phyloP scores from a whole-genome alignment of 345 rosid species.

The Balakata baccata region DNA sequence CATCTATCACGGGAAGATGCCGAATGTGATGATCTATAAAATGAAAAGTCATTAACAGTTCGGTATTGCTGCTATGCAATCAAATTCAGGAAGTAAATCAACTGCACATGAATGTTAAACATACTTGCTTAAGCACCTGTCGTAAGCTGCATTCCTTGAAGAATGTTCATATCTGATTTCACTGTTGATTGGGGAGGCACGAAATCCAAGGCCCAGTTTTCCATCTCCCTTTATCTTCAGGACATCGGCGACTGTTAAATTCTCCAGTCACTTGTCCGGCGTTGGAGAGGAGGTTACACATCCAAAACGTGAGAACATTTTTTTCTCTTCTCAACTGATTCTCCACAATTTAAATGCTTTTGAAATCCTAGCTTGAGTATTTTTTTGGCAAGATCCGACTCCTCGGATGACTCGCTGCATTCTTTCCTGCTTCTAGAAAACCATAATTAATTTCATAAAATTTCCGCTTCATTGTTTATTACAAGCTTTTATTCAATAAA shows the following conservation, averaged over 20 bases:
- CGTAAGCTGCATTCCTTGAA: slow-evolving; percentile 85
- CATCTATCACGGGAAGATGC: slow-evolving; percentile 79
- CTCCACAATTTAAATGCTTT: slow-evolving; percentile 24
- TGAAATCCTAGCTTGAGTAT: slow-evolving; percentile 32
- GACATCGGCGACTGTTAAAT: slow-evolving; percentile 72
- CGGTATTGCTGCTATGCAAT: not conserved
- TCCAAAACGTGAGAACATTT: slow-evolving; percentile 32
- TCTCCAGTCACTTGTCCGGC: slow-evolving; percentile 67
- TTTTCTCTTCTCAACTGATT: slow-evolving; percentile 12
- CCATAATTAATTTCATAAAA: not conserved
- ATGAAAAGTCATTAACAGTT: slow-evolving; percentile 2
- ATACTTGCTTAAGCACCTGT: slow-evolving; percentile 45
- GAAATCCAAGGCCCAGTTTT: slow-evolving; percentile 59
- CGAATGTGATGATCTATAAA: slow-evolving; percentile 61
- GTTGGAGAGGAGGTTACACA: slow-evolving; percentile 28
- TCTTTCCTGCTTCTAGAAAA: slow-evolving; percentile 12
- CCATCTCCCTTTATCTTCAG: slow-evolving; percentile 55
- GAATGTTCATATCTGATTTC: slow-evolving; percentile 61
- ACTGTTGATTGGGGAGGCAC: slow-evolving; percentile 61
- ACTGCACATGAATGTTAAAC: not conserved
- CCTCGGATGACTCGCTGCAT: slow-evolving; percentile 47
- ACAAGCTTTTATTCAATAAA: not conserved
- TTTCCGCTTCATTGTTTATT: not conserved
- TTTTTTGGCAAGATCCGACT: slow-evolving; percentile 40
- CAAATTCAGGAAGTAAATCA: not conserved